Percentiles rank a stretch among this genome's conserved stretches.
Conservation (phyloP, 805 yeast genomes). For the Candida dajiaensis region DNA sequence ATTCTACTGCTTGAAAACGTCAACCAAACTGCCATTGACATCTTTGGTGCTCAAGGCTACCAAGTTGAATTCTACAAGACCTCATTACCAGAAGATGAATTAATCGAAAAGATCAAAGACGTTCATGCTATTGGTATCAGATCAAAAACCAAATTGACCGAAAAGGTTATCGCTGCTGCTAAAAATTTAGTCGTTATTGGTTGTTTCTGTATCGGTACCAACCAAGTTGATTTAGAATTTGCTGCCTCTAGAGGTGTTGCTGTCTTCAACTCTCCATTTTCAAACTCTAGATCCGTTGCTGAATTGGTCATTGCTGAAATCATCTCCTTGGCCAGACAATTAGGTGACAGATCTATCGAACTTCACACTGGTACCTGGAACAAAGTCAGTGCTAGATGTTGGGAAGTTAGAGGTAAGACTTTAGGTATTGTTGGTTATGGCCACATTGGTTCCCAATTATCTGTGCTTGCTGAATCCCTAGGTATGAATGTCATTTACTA, state of each 20-base stretch:
- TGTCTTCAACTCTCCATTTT: constrained; percentile 97
- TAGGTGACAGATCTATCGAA: constrained; percentile 95
- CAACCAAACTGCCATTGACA: constrained; percentile 84
- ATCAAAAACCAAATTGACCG: constrained; percentile 89
- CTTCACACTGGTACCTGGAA: constrained; percentile 97
- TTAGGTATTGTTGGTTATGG: constrained; percentile 97
- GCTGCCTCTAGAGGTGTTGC: constrained; percentile 94
- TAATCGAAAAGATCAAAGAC: constrained; percentile 86
- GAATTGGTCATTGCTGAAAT: constrained; percentile 95
- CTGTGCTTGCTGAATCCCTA: constrained; percentile 94
- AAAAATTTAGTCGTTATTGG: constrained; percentile 87
- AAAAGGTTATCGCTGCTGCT: constrained; percentile 75
- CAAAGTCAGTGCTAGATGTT: constrained; percentile 89
- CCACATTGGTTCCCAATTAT: constrained; percentile 95
- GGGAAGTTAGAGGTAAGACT: constrained; percentile 99
- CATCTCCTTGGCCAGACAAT: constrained; percentile 89
- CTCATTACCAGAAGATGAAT: constrained; percentile 85
- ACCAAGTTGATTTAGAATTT: constrained; percentile 88
- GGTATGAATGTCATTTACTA: constrained; percentile 96
- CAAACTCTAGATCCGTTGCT: constrained; percentile 97
- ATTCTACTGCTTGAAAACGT: constrained; percentile 89
- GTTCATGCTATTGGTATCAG: constrained; percentile 98
- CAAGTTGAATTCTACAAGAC: constrained; percentile 93
- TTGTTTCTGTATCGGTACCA: constrained; percentile 98
- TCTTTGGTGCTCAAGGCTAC: constrained; percentile 85